Evolutionary conservation across 306 rosid genomes (phyloP).

Genomic region (Lathyrus oleraceus): DNA sequence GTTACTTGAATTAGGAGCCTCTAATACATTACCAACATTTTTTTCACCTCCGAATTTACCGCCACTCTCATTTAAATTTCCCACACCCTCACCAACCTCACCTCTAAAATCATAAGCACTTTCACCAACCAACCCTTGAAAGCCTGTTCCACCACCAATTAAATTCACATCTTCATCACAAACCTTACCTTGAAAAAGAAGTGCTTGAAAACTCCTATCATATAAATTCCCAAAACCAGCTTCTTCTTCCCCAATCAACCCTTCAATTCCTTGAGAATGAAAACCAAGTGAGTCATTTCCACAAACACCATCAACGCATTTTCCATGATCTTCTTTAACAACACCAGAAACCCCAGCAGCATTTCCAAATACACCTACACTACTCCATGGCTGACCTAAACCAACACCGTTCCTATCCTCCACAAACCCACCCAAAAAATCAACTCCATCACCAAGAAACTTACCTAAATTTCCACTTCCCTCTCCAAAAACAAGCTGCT

Average conservation of each 20-base stretch:
- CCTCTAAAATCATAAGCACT: slow-evolving; percentile 32
- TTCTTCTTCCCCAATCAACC: slow-evolving; percentile 28
- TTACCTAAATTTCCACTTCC: slow-evolving; percentile 34
- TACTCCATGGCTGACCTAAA: slow-evolving; percentile 38
- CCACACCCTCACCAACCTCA: slow-evolving; percentile 1
- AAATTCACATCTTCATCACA: slow-evolving; percentile 25
- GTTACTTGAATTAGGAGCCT: slow-evolving; percentile 15
- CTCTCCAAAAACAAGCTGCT: slow-evolving; percentile 26
- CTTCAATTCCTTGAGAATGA: slow-evolving; percentile 28
- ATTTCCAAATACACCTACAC: slow-evolving; percentile 26
- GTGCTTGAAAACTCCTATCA: slow-evolving; percentile 32
- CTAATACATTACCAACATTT: slow-evolving; percentile 25
- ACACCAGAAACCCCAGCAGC: slow-evolving; percentile 29
- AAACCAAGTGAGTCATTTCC: slow-evolving; percentile 24
- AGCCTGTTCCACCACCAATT: slow-evolving; percentile 8
- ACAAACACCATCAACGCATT: slow-evolving; percentile 19
- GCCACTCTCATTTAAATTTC: slow-evolving; percentile 9
- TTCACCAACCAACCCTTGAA: slow-evolving; percentile 32
- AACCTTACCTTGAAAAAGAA: slow-evolving; percentile 28
- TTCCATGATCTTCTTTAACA: slow-evolving; percentile 14
- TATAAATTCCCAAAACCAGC: slow-evolving; percentile 17
- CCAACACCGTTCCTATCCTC: slow-evolving; percentile 19
- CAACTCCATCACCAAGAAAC: slow-evolving; percentile 30
- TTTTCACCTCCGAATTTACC: slow-evolving; percentile 25
- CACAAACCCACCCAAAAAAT: slow-evolving; percentile 32